Evolutionary conservation across 1,284 basidiomycete species (phyloP).

Genomic region (Puccinia coronata): DNA sequence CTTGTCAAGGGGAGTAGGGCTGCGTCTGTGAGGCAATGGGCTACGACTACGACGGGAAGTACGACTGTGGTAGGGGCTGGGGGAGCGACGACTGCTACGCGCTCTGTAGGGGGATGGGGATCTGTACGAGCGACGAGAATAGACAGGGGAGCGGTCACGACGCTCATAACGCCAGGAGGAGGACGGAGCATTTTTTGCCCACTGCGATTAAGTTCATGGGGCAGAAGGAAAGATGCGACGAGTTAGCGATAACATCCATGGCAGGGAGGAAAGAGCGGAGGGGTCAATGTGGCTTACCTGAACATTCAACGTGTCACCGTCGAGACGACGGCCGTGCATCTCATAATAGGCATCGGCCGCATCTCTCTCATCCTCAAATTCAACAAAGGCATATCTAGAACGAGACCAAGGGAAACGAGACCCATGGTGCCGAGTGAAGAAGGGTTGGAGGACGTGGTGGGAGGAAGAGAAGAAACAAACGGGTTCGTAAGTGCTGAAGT

Average conservation of each 20-base stretch:
- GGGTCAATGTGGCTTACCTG: slow-evolving; percentile 27
- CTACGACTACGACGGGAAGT: slow-evolving; percentile 46
- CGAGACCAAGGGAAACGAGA: background rate
- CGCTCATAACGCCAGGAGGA: slow-evolving; percentile 50
- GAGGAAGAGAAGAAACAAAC: slow-evolving; percentile 38
- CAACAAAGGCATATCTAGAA: slow-evolving; percentile 49
- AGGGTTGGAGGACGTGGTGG: background rate
- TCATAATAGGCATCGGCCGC: slow-evolving; percentile 49
- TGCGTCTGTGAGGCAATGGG: slow-evolving; percentile 36
- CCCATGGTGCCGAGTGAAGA: background rate
- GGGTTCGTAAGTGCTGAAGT: slow-evolving; percentile 43
- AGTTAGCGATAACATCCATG: background rate
- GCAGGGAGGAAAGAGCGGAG: background rate
- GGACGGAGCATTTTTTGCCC: slow-evolving; percentile 47
- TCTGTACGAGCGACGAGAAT: slow-evolving; percentile 37
- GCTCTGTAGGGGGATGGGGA: slow-evolving; percentile 46
- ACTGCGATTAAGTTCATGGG: background rate
- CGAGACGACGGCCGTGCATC: slow-evolving; percentile 49
- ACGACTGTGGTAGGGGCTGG: slow-evolving; percentile 44
- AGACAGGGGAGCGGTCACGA: slow-evolving; percentile 41
- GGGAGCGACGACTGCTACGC: slow-evolving; percentile 46
- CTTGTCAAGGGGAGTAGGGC: slow-evolving; percentile 43
- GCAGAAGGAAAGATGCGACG: background rate
- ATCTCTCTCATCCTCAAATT: slow-evolving; percentile 48
- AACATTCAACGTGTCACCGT: slow-evolving; percentile 48